Percentiles rank a stretch among this genome's conserved stretches.
Evolutionary conservation across 2,329 filamentous ascomycete species (phyloP).

Genomic region (Lecanosticta acicola): DNA sequence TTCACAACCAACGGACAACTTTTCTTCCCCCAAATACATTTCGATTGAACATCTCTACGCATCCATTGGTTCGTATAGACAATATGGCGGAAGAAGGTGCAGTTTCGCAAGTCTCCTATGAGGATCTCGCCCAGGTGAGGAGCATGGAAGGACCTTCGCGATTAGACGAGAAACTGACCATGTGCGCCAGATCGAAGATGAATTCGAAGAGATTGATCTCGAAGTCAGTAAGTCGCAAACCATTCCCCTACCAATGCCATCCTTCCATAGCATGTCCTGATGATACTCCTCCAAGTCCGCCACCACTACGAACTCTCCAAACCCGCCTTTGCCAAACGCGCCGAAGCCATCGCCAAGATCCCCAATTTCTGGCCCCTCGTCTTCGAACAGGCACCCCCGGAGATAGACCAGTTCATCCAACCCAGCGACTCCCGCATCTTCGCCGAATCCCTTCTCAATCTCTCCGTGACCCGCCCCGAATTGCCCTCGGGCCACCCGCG

Average conservation of each 20-base stretch:
- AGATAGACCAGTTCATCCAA: constrained; percentile 84
- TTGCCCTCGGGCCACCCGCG: constrained; percentile 55
- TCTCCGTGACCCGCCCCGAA: constrained; percentile 78
- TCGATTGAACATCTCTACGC: neutral
- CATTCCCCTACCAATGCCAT: neutral
- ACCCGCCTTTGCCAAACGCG: constrained; percentile 71
- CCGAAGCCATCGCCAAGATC: constrained; percentile 64
- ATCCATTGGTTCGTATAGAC: neutral
- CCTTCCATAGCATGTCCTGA: neutral
- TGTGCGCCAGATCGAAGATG: constrained; percentile 58
- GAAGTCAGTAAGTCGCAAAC: constrained; percentile 64
- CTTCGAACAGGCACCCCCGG: constrained; percentile 75
- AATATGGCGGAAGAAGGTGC: constrained; percentile 17
- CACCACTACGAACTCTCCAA: constrained; percentile 59
- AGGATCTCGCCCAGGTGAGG: constrained; percentile 60
- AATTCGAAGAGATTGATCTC: constrained; percentile 77
- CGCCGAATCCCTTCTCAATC: constrained; percentile 57
- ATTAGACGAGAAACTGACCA: neutral
- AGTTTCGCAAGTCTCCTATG: constrained; percentile 52
- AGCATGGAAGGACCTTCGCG: neutral
- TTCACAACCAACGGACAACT: no score
- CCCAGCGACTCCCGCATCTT: constrained; percentile 72
- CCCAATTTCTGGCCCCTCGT: constrained; percentile 93
- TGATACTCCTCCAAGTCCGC: constrained; percentile 20
- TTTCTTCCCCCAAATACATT: neutral